Conservation (phyloP, 129 eudicot species). For the Pittosporum tobira region DNA sequence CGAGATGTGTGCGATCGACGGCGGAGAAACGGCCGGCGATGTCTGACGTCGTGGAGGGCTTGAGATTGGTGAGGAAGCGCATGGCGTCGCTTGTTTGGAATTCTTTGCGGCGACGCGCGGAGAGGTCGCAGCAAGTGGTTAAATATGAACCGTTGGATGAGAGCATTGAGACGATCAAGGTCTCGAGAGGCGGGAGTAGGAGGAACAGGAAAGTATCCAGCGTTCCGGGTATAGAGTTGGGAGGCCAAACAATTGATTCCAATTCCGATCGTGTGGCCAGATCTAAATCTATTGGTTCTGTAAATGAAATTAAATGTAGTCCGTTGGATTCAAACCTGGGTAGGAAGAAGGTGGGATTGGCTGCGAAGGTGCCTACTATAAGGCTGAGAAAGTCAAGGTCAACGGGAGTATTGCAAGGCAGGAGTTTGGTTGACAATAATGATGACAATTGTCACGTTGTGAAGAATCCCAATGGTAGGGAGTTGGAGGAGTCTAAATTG, state of each 20-base stretch:
- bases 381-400: constrained; percentile 74
- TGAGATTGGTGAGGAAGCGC: constrained; percentile 26
- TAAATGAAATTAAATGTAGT: constrained; percentile 26
- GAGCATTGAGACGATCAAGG: constrained; percentile 22
- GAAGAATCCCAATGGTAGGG: constrained; percentile 32
- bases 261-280: constrained; percentile 18
- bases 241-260: neutral
- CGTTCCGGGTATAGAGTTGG: constrained; percentile 28
- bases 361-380: constrained; percentile 32
- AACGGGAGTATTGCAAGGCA: constrained; percentile 49
- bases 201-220: constrained; percentile 46
- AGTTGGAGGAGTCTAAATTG: constrained; percentile 53
- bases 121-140: constrained; percentile 21
- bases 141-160: constrained; percentile 38
- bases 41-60: constrained; percentile 59
- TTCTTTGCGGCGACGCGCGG: constrained; percentile 44
- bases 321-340: constrained; percentile 31
- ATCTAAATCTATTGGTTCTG: constrained; percentile 61
- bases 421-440: constrained; percentile 15
- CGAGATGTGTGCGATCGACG: constrained; percentile 50
- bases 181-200: constrained; percentile 35
- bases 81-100: constrained; percentile 22
- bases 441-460: constrained; percentile 24
- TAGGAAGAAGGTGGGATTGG: constrained; percentile 22
- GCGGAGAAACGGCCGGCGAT: constrained; percentile 72